phyloP scores from a whole-genome alignment of 129 eudicot species.

The Artemisia argyi region DNA sequence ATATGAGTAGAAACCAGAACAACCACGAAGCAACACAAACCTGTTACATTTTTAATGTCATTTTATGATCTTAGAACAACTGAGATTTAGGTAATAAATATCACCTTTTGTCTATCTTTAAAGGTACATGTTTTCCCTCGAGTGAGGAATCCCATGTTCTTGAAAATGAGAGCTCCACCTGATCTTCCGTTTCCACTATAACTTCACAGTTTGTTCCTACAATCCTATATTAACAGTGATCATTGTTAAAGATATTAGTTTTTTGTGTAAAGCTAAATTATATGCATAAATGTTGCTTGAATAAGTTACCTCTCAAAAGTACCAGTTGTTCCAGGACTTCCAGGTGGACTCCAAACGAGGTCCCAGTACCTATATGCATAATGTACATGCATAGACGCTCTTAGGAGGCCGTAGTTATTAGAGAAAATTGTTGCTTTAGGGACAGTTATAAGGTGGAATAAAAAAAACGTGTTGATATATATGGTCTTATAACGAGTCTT shows the following conservation, averaged over 20 bases:
- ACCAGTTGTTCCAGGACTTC: conserved; percentile 23
- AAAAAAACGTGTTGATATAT: neutral
- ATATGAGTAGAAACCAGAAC: conserved; percentile 87
- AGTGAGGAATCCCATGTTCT: conserved; percentile 56
- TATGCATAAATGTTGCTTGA: neutral
- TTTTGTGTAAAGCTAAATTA: neutral
- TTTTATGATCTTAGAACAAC: conserved; percentile 3
- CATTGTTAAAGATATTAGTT: neutral
- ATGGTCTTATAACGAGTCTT: too few relatives aligned
- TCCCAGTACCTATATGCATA: conserved; percentile 36
- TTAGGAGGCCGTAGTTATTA: too few relatives aligned
- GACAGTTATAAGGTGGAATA: neutral
- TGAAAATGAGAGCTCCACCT: conserved; percentile 56
- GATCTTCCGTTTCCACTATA: conserved; percentile 44
- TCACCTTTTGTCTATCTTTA: conserved; percentile 43
- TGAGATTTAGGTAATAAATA: neutral
- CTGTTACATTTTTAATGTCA: conserved; percentile 29
- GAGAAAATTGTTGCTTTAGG: too few relatives aligned
- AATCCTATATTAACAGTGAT: conserved; percentile 29
- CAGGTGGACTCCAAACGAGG: conserved; percentile 41
- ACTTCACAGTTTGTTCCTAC: conserved; percentile 41
- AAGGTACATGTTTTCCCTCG: conserved; percentile 38
- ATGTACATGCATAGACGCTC: neutral
- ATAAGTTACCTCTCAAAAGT: conserved; percentile 32
- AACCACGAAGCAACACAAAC: conserved; percentile 73